Evolutionary conservation across 495 filamentous ascomycete genomes (phyloP).

Genomic region (Bacidia rubella): DNA sequence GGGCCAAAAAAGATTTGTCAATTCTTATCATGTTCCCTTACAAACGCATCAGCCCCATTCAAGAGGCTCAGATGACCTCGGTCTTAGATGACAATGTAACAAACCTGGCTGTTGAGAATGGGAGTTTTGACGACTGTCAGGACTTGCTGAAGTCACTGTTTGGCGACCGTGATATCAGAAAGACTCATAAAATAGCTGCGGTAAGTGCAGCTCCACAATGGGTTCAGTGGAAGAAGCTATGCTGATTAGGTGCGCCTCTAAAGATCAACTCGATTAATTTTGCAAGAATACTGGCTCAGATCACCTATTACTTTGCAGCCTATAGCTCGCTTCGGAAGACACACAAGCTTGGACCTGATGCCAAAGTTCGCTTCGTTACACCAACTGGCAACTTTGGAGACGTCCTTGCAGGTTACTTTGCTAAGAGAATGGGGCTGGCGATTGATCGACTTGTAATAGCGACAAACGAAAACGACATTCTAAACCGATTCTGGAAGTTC

Average conservation of each 20-base stretch:
- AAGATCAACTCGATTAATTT: too few species aligned
- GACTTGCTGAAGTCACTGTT: constrained; percentile 90
- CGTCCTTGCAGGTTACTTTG: constrained; percentile 85
- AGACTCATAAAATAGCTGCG: constrained; percentile 61
- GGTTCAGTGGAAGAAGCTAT: constrained; percentile 52
- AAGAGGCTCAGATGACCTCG: constrained; percentile 95
- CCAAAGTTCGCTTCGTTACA: constrained; percentile 64
- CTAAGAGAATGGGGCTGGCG: constrained; percentile 78
- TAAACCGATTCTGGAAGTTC: constrained; percentile 55
- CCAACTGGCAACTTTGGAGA: constrained; percentile 96
- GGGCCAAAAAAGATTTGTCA: constrained; percentile 88
- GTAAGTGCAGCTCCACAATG: too few species aligned
- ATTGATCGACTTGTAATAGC: constrained; percentile 71
- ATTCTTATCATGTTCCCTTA: constrained; percentile 82
- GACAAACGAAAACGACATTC: constrained; percentile 70
- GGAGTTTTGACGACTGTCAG: constrained; percentile 49
- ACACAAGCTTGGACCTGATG: constrained; percentile 25
- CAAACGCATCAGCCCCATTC: constrained; percentile 68
- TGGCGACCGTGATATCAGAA: constrained; percentile 63
- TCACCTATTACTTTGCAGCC: constrained; percentile 79
- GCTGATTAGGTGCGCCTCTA: background rate
- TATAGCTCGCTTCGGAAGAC: constrained; percentile 56
- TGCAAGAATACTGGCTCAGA: constrained; percentile 90
- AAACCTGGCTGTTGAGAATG: constrained; percentile 1
- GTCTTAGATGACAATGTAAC: constrained; percentile 54